Conservation (phyloP, 2,329 filamentous ascomycete species). For the Fusarium irregulare region DNA sequence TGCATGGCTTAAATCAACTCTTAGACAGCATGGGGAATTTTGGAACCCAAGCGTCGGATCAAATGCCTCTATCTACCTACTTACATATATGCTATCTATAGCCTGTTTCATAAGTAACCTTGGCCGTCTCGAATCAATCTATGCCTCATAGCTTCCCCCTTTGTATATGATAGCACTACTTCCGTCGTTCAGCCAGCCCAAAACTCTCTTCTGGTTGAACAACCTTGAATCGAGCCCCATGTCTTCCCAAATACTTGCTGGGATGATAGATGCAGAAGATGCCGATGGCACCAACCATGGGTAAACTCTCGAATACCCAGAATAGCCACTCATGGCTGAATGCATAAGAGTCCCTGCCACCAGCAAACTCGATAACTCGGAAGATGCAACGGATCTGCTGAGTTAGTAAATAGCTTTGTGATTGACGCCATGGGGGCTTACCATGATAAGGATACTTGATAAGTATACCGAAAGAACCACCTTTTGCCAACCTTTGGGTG, state of each 20-base stretch:
- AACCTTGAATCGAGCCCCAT: conserved; percentile 12
- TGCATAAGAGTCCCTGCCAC: conserved; percentile 62
- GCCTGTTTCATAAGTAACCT: no score
- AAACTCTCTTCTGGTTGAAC: conserved; percentile 9
- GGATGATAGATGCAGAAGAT: conserved; percentile 64
- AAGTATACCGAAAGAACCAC: conserved; percentile 57
- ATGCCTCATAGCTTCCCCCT: no score
- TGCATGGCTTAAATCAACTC: neutral
- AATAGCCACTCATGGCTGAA: conserved; percentile 65
- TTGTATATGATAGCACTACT: neutral
- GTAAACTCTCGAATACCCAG: conserved; percentile 62
- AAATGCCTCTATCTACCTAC: no score
- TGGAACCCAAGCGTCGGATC: neutral
- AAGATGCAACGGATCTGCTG: conserved; percentile 62
- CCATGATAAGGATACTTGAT: conserved; percentile 59
- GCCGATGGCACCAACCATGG: conserved; percentile 59
- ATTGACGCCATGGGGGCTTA: conserved; percentile 44
- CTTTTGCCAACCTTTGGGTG: conserved; percentile 52
- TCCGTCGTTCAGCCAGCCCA: conserved; percentile 8
- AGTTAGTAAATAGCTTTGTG: neutral
- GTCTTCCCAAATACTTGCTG: conserved; percentile 50
- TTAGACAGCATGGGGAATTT: neutral
- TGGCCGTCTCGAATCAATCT: no score
- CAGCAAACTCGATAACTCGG: conserved; percentile 63
- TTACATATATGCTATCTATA: no score